These are phyloP conservation scores for Peronospora destructor DNA, from an alignment of 352 stramenopile genomes.

Conservation along the genomic window DNA sequence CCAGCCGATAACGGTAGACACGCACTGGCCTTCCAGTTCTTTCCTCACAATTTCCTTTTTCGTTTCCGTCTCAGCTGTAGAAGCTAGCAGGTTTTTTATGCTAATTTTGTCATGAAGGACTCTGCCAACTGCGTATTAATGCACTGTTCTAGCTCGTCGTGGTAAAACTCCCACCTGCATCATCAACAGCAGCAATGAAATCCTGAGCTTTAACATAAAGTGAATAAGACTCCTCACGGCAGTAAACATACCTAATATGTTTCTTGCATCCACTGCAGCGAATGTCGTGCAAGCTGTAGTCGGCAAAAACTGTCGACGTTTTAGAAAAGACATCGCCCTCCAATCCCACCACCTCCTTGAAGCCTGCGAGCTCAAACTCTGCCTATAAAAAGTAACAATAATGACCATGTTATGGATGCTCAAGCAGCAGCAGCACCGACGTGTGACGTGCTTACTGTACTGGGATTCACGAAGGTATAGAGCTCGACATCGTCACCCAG, in stretches of 20 bases:
- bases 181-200: constrained; percentile 1
- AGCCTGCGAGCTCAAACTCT: constrained; percentile 74
- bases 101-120: constrained; percentile 32
- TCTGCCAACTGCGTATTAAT: constrained; percentile 56
- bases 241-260: constrained; percentile 50
- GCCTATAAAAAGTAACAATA: constrained; percentile 27
- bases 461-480: constrained; percentile 76
- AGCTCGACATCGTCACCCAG: constrained; percentile 49
- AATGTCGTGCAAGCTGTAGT: constrained; percentile 78
- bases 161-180: constrained; percentile 74
- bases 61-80: constrained; percentile 27
- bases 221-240: background rate
- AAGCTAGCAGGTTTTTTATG: constrained; percentile 35
- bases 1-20: constrained; percentile 59
- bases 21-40: constrained; percentile 46
- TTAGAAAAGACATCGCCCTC: constrained; percentile 61
- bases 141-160: constrained; percentile 67
- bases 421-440: background rate
- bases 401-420: background rate
- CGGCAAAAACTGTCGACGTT: constrained; percentile 71
- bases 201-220: background rate
- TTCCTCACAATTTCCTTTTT: constrained; percentile 43
- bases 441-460: constrained; percentile 30
- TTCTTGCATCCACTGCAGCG: constrained; percentile 67
- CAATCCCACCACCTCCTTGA: constrained; percentile 50